Evolutionary conservation across 1,139 yeast genomes (phyloP), one percentile per base, ranked within the genome.

Genomic region (Yamadazyma buinensis): DNA sequence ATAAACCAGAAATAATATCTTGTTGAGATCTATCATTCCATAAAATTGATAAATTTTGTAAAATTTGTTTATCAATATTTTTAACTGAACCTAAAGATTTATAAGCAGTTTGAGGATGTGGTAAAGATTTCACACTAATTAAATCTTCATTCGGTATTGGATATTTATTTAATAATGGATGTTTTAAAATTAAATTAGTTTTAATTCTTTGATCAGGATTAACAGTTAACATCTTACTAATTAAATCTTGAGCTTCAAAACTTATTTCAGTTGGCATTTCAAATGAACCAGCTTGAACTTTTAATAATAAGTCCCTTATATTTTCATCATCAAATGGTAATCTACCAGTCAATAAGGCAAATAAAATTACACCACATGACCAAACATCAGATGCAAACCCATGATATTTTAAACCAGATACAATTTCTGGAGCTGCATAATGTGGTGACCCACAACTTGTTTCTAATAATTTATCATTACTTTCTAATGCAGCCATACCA

Each of bases 391-490:
- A 79, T 33, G 88, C 88, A 29, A 84, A 81, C 22, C 95, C 95
- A 55, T 83, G 87, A 53, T 84, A 84, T 41, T 77, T 77, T 48
- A 76, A 73, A 11, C 94, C 92, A 50, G 81, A 73, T 22, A 84
- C 90, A 43, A 84, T 84, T 61, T 84, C 95, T 1, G 95, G 95
- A 7, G 94, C 86, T 11, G 94, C 94, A 55, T 84, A 84, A 59
- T 84, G 95, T 15, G 95, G 94, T 26, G 88, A 80, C 3, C 94
- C 95, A 64, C 95, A 84, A 11, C 85, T 77, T 8, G 95, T 84
- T 54, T 82, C 88, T 36, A 84, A 62, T 38, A 84, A 60, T 55
- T 77, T 79, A 29, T 82, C 84, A 38, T 80, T 79, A 41, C 82
- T 72, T 56, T 84, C 90, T 43, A 84, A 63, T 18, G 94, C 92